Evolutionary conservation across 805 yeast genomes (phyloP).

Genomic region (Lachancea sp.): DNA sequence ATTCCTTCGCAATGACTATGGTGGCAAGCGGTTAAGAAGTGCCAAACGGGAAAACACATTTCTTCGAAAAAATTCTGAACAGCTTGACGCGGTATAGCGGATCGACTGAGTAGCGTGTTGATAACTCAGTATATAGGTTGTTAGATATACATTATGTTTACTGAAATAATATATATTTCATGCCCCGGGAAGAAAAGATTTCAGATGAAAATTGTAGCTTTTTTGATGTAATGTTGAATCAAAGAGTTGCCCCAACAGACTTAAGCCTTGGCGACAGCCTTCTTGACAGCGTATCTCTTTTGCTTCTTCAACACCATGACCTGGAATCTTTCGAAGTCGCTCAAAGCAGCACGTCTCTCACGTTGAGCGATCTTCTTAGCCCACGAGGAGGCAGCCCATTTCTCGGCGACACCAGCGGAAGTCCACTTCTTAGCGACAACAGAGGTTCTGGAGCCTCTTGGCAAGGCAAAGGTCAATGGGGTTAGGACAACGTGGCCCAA

Average conservation of each 20-base stretch:
- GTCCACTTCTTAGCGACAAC: slow-evolving; percentile 88
- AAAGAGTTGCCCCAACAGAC: slow-evolving; percentile 11
- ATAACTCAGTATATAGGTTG: slow-evolving; percentile 8
- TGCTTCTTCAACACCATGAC: slow-evolving; percentile 96
- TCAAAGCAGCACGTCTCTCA: slow-evolving; percentile 84
- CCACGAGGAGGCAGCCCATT: slow-evolving; percentile 94
- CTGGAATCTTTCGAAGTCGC: slow-evolving; percentile 99
- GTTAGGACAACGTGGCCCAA: slow-evolving; percentile 89
- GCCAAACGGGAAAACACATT: too few species aligned
- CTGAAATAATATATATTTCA: slow-evolving; percentile 13
- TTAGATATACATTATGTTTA: slow-evolving; percentile 16
- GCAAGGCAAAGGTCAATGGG: slow-evolving; percentile 80
- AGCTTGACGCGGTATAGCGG: background rate
- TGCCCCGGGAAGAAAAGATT: slow-evolving; percentile 8
- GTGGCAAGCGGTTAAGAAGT: too few species aligned
- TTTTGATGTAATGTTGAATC: background rate
- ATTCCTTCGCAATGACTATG: too few species aligned
- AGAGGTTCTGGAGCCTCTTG: slow-evolving; percentile 91
- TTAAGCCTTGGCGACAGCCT: slow-evolving; percentile 95
- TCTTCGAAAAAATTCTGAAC: background rate
- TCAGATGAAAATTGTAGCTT: slow-evolving; percentile 2
- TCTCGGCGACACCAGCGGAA: slow-evolving; percentile 77
- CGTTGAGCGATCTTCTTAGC: slow-evolving; percentile 97
- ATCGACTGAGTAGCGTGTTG: background rate
- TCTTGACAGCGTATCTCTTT: slow-evolving; percentile 89